Base-by-base conservation (phyloP, 305 asterid genomes). In the Fraxinus sp. region DNA sequence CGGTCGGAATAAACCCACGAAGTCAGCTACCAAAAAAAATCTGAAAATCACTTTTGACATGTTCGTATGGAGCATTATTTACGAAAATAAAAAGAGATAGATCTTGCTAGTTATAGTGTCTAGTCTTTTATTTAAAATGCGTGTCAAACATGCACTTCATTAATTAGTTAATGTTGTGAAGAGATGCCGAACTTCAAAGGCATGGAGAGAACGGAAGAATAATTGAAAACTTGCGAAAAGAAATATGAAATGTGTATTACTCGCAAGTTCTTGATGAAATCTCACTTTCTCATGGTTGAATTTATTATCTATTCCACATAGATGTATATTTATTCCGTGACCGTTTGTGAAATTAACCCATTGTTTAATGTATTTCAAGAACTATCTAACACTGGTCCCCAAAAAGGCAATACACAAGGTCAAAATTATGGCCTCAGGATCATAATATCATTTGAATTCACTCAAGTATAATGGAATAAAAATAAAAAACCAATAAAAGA, bases 401-500 rank as follows among this genome's bases (percentile, higher is more conserved):
- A 1, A 39, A 88, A 84, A 82, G 43, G 87, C 57, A 55, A 83
- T 75, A 80, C 86, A 80, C 14, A 82, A 80, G 77, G 91, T 86
- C 87, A 88, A 86, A 75, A 8, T 76, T 14, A 75, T 83, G 85
- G 78, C 85, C 86, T 80, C 82, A 16, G 73, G 81, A 37, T 86
- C 81, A 85, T 83, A 66, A 85, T 81, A 75, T n/a, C 87, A 75
- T 81, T 82, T 85, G 77, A 87, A 70, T 36, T 76, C 77, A 70
- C 80, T 57, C 82, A 55, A 46, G 55, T 83, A 24, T 77, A 20
- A 68, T 75, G 72, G 83, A 33, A 71, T 32, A 71, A 71, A 79
- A 77, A 20, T 78, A 85, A 87, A 78, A 77, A 33, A 28, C 41
- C 3, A 41, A 49, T 82, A 64, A 77, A 77, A 77, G 73, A 82